Evolutionary conservation across 1,284 basidiomycete species (phyloP).

Genomic region (Pulchroboletus neoregius): DNA sequence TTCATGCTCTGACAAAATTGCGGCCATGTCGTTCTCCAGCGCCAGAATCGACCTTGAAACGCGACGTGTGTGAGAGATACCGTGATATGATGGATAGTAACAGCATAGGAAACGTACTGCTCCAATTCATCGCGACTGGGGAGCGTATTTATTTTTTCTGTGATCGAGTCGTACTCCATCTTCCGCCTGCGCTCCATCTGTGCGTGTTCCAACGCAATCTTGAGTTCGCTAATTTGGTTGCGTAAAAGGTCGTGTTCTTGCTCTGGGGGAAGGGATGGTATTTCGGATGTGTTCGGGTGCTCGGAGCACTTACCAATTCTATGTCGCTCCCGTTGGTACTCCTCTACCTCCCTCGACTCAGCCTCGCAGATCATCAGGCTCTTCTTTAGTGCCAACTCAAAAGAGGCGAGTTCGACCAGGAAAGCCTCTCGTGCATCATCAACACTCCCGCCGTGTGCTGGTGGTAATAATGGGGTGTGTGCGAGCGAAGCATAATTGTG

Average conservation of each 20-base stretch:
- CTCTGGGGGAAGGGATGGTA: constrained; percentile 39
- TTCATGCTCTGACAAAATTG: constrained; percentile 71
- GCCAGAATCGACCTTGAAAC: constrained; percentile 55
- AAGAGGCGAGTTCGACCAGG: constrained; percentile 68
- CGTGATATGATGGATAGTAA: background rate
- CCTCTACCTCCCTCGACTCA: constrained; percentile 74
- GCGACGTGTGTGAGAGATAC: background rate
- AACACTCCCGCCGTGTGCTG: constrained; percentile 36
- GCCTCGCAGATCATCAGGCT: constrained; percentile 76
- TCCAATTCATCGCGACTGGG: constrained; percentile 71
- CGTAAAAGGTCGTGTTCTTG: constrained; percentile 62
- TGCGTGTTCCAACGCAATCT: constrained; percentile 68
- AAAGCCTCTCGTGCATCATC: constrained; percentile 76
- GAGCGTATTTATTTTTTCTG: constrained; percentile 76
- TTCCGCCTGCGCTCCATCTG: constrained; percentile 69
- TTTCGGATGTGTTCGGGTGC: background rate
- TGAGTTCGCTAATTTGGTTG: constrained; percentile 71
- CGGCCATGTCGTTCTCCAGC: constrained; percentile 72
- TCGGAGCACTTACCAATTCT: constrained; percentile 56
- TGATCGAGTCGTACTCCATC: constrained; percentile 78
- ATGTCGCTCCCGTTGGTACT: constrained; percentile 67
- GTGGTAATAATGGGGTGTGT: constrained; percentile 44
- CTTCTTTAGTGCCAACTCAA: constrained; percentile 70
- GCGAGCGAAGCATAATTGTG: constrained; percentile 63
- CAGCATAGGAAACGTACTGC: constrained; percentile 44